Evolutionary conservation across 495 filamentous ascomycete species (phyloP).

Genomic region (Xylaria acuta): DNA sequence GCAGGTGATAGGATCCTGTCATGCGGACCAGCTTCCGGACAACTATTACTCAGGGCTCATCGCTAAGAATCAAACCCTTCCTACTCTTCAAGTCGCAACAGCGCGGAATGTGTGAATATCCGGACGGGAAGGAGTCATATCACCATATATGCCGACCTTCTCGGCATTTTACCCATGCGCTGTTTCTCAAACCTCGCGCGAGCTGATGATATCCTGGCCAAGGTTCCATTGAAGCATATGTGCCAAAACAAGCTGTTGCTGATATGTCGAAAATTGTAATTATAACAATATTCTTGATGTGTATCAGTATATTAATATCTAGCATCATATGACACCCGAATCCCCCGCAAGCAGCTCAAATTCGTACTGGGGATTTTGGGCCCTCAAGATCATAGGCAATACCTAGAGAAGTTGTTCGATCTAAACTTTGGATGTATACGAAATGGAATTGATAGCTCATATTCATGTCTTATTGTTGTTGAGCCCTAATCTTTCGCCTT

Average conservation of each 20-base stretch:
- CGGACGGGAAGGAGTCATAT: slow-evolving; percentile 2
- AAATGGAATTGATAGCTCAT: not conserved
- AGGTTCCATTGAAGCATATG: not conserved
- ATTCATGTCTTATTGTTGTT: not conserved
- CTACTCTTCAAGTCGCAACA: slow-evolving; percentile 14
- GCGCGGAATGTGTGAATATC: slow-evolving; percentile 16
- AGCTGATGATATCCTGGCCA: not conserved
- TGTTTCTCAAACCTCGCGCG: not conserved
- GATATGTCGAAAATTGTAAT: not conserved
- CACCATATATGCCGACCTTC: not conserved
- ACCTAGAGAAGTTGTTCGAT: not conserved
- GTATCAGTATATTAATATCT: not conserved
- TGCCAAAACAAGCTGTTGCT: not conserved
- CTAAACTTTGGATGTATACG: not conserved
- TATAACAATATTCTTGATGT: not conserved
- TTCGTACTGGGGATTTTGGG: not conserved
- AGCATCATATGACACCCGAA: not conserved
- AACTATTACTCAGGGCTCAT: not conserved
- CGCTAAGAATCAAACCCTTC: slow-evolving; percentile 4
- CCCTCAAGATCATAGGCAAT: not conserved
- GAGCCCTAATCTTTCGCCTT: too few species aligned
- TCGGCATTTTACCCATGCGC: not conserved
- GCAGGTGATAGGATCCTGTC: slow-evolving; percentile 15
- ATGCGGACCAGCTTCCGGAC: slow-evolving; percentile 1
- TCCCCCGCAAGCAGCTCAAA: not conserved